Evolutionary conservation across 2,329 filamentous ascomycete genomes (phyloP).

Genomic region (Penicillium brasilianum): DNA sequence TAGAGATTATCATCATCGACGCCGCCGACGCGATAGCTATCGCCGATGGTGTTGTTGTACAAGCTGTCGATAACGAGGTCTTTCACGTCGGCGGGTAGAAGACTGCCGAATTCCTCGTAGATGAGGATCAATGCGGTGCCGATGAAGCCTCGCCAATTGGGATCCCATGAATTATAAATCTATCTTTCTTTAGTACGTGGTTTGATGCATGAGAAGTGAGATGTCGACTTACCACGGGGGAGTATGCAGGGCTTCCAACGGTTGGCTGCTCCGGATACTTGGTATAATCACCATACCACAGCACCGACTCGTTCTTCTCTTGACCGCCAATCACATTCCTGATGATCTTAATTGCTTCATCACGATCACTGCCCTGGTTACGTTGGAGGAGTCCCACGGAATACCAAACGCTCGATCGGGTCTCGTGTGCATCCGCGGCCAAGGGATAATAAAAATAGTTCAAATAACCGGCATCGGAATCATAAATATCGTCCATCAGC

Average conservation of each 20-base stretch:
- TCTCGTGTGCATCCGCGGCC: constrained; percentile 24
- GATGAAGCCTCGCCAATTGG: constrained; percentile 28
- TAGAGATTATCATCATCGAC: constrained; percentile 66
- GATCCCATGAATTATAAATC: constrained; percentile 25
- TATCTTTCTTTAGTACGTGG: not conserved
- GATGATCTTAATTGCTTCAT: constrained; percentile 25
- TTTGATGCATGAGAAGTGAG: too few species aligned
- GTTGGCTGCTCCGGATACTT: constrained; percentile 22
- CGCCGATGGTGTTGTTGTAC: constrained; percentile 61
- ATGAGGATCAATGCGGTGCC: constrained; percentile 27
- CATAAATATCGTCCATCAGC: constrained; percentile 4
- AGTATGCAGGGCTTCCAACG: constrained; percentile 23
- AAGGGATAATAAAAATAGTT: constrained; percentile 7
- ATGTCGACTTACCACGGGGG: constrained; percentile 15
- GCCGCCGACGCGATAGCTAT: constrained; percentile 66
- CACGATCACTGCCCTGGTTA: constrained; percentile 23
- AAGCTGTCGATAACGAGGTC: constrained; percentile 59
- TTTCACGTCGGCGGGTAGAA: constrained; percentile 49
- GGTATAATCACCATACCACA: constrained; percentile 31
- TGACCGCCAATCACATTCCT: constrained; percentile 28
- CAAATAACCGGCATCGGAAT: not conserved
- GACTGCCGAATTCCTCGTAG: constrained; percentile 36
- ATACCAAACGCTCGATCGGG: constrained; percentile 28
- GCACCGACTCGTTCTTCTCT: constrained; percentile 21
- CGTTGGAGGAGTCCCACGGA: constrained; percentile 25